Evolutionary conservation across 768 basidiomycete species (phyloP).

Genomic region (Serendipita vermifera): DNA sequence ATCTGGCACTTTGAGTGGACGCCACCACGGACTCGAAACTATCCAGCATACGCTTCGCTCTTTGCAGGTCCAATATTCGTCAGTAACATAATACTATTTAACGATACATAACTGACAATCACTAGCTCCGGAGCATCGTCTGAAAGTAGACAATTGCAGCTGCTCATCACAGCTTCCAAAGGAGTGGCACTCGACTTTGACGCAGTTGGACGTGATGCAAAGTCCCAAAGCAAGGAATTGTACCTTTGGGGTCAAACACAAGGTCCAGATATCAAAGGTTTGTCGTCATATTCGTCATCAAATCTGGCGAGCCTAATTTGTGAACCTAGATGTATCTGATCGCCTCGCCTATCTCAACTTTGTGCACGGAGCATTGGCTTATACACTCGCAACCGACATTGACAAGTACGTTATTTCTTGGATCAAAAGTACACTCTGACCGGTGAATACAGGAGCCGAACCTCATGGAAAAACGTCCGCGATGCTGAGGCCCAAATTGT

Average conservation of each 20-base stretch:
- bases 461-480: slow-evolving; percentile 56
- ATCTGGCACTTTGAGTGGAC: slow-evolving; percentile 1
- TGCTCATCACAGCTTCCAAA: slow-evolving; percentile 66
- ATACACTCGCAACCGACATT: slow-evolving; percentile 46
- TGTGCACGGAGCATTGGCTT: slow-evolving; percentile 53
- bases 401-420: slow-evolving; percentile 32
- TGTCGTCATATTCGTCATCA: neutral
- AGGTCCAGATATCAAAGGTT: slow-evolving; percentile 50
- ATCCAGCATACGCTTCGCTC: slow-evolving; percentile 55
- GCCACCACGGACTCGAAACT: slow-evolving; percentile 1
- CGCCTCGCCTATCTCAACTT: slow-evolving; percentile 73
- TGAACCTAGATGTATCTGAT: slow-evolving; percentile 53
- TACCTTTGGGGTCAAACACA: slow-evolving; percentile 75
- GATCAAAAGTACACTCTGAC: neutral
- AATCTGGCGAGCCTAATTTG: neutral
- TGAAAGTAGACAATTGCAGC: slow-evolving; percentile 35
- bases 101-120: neutral
- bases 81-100: slow-evolving; percentile 19
- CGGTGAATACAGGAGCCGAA: slow-evolving; percentile 24
- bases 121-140: neutral
- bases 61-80: slow-evolving; percentile 65
- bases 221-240: slow-evolving; percentile 69
- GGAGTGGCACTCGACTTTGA: slow-evolving; percentile 67
- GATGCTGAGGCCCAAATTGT: slow-evolving; percentile 49
- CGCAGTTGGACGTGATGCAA: slow-evolving; percentile 47